phyloP scores from a whole-genome alignment of 768 basidiomycete genomes.

The Pulveroboletus sp. region DNA sequence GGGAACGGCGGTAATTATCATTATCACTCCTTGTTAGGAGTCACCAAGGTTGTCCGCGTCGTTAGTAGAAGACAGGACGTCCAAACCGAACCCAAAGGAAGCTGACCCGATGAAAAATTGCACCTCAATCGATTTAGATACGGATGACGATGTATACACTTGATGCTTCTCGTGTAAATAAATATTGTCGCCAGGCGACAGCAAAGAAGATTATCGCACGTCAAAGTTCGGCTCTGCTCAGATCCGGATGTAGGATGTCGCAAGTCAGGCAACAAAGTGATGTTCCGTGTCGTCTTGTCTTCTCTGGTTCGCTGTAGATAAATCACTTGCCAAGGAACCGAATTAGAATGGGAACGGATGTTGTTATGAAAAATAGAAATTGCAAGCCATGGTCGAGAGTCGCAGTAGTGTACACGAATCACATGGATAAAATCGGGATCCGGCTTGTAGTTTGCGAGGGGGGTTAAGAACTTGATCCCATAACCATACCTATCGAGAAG shows the following conservation, averaged over 20 bases:
- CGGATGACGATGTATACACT: background rate
- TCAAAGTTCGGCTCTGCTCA: background rate
- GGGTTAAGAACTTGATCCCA: slow-evolving; percentile 1
- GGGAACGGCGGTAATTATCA: too few relatives aligned
- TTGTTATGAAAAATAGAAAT: background rate
- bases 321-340: slow-evolving; percentile 11
- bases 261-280: background rate
- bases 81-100: slow-evolving; percentile 6
- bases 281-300: background rate
- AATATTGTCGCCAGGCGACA: background rate
- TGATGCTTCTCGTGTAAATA: background rate
- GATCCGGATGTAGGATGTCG: background rate
- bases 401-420: background rate
- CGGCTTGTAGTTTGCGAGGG: background rate
- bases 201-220: background rate
- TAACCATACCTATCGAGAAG: background rate
- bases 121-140: slow-evolving; percentile 6
- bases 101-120: slow-evolving; percentile 4
- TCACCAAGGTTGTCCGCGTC: slow-evolving; percentile 1
- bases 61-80: background rate
- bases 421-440: background rate
- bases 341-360: slow-evolving; percentile 10
- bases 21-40: background rate
- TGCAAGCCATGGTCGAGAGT: background rate
- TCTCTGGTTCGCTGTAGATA: slow-evolving; percentile 7